These are phyloP conservation scores for Chaetomiaceae sp. DNA, from an alignment of 2,329 filamentous ascomycete genomes.

Conservation along the genomic window DNA sequence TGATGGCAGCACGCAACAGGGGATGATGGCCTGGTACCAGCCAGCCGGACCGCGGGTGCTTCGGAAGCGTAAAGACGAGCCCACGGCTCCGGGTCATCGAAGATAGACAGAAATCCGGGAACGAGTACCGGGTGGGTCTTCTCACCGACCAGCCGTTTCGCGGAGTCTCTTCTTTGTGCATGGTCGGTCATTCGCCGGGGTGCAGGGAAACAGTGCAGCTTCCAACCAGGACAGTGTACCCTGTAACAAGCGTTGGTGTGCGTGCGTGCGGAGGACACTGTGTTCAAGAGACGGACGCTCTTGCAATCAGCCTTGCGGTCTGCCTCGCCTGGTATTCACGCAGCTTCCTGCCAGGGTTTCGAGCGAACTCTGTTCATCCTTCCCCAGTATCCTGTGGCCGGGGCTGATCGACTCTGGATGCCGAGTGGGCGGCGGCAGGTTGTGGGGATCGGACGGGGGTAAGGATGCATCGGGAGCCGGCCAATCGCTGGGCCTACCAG, in stretches of 20 bases:
- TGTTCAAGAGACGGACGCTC: not conserved
- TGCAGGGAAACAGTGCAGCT: not conserved
- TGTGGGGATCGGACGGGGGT: constrained; percentile 8
- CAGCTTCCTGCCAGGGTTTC: not conserved
- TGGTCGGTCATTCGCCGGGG: too few species aligned
- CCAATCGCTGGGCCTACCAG: constrained; percentile 29
- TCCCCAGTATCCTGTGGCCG: not conserved
- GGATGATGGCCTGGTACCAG: too few species aligned
- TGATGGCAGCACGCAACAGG: too few species aligned
- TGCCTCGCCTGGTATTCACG: constrained; percentile 5
- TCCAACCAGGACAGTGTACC: too few species aligned
- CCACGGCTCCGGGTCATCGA: not conserved
- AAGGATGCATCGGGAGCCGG: constrained; percentile 25
- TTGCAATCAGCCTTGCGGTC: constrained; percentile 7
- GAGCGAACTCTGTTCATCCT: constrained; percentile 15
- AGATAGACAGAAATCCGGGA: constrained; percentile 1
- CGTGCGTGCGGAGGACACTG: too few species aligned
- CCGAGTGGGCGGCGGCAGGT: constrained; percentile 2
- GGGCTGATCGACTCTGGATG: constrained; percentile 9
- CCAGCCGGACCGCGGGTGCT: too few species aligned
- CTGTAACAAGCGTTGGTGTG: too few species aligned
- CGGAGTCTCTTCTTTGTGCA: too few species aligned
- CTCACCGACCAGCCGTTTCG: not conserved
- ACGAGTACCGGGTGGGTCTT: constrained; percentile 4
- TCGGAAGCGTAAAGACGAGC: too few species aligned